Evolutionary conservation across 192 early-diverging fungal species (phyloP), one percentile per base, ranked within the genome.

Genomic region (Entrophospora sp.): DNA sequence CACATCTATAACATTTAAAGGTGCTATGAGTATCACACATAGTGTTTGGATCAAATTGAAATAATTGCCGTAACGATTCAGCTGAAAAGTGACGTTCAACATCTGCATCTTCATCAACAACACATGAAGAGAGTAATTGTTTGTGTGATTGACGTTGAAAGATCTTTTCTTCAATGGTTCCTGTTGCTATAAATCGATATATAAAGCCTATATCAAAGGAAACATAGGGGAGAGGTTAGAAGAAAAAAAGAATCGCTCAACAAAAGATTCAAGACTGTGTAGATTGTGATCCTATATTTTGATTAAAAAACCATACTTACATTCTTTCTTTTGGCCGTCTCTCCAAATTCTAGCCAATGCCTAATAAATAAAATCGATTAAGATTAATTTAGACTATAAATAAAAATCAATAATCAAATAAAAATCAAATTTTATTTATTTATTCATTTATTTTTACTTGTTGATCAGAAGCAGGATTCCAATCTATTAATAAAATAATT

Each of bases 91-190:
- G 95, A 0, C 97, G 81, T 69, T 96, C 95, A 24, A 90, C 89
- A 68, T 98, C 87, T 70, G 85, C 80, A 28, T 89, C 90, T 70
- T 94, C 95, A 63, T 99, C 97, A 9, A 99, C 93, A 10, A 99
- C 95, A 69, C 93, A 96, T 0, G 85, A 89, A 22, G 87, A 88
- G 13, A 99, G 82, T 30, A 90, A 91, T 42, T 89, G 87, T 64
- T 92, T 92, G 68, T 87, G 86, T 2, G 83, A 85, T 73, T 89
- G 90, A 62, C 97, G 77, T 73, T 99, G 97, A 71, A 99, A 99
- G 34, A 99, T 96, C 72, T 99, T 99, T 65, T 99, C 97, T 71
- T 99, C 97, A 18, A 99, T 95, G 0, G 95, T 92, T 3, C 97
- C 97, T n/a, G 96, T 94, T 0, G 88, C 89, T 60, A 96, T 95